Conservation (phyloP, 2,329 filamentous ascomycete genomes). For the Microdochium bolleyi region DNA sequence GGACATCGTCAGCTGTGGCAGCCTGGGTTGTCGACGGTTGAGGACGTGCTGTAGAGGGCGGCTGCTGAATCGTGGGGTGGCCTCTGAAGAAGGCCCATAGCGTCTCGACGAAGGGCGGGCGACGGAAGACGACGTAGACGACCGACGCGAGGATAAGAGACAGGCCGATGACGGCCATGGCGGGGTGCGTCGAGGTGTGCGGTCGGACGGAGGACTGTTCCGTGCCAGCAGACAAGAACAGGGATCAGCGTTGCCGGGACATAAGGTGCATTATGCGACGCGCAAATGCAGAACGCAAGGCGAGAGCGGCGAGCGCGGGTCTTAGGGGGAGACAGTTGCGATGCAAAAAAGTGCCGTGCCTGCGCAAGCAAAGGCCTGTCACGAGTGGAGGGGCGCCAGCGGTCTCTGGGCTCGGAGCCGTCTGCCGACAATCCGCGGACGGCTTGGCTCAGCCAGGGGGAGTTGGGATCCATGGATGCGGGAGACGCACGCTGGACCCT, state of each 20-base stretch:
- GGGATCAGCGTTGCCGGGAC: no score
- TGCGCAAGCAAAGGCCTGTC: neutral
- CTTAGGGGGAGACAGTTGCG: neutral
- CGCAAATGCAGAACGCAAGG: neutral
- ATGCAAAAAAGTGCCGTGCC: neutral
- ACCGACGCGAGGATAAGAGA: slow-evolving; percentile 56
- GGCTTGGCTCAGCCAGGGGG: no score
- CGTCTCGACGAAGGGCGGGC: slow-evolving; percentile 39
- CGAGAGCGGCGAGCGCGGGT: neutral
- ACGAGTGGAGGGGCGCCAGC: neutral
- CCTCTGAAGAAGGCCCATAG: slow-evolving; percentile 24
- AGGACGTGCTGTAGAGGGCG: slow-evolving; percentile 26
- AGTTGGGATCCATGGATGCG: no score
- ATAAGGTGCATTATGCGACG: neutral
- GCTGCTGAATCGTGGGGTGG: slow-evolving; percentile 15
- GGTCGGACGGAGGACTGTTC: no score
- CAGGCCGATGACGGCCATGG: slow-evolving; percentile 50
- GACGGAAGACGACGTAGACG: slow-evolving; percentile 46
- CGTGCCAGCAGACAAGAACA: no score
- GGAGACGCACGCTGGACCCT: no score
- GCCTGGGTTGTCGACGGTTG: slow-evolving; percentile 16
- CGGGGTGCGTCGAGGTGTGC: no score
- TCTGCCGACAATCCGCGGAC: neutral
- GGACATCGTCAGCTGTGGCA: slow-evolving; percentile 1
- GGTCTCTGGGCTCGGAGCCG: neutral